phyloP scores from a whole-genome alignment of 2,329 filamentous ascomycete species.

The Elsinoe necatrix region DNA sequence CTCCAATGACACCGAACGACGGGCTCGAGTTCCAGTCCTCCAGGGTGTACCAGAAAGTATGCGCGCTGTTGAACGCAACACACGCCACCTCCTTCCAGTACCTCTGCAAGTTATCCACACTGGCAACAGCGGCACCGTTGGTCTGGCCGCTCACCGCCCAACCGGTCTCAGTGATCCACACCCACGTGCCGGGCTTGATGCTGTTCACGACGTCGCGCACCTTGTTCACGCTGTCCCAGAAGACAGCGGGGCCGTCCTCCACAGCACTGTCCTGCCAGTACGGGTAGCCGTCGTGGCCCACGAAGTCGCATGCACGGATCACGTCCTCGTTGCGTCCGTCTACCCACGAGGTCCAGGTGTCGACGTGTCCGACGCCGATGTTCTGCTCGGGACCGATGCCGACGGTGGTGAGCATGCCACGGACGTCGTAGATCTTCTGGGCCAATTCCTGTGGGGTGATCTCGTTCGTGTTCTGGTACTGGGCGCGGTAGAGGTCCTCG shows the following conservation, averaged over 20 bases:
- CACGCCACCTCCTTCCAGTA: conserved; percentile 59
- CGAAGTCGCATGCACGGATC: conserved; percentile 54
- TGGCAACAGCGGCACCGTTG: conserved; percentile 49
- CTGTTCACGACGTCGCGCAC: conserved; percentile 38
- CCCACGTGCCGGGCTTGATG: conserved; percentile 28
- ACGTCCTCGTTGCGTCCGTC: conserved; percentile 52
- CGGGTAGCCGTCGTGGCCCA: conserved; percentile 58
- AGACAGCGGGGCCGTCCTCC: conserved; percentile 47
- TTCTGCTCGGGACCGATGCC: conserved; percentile 6
- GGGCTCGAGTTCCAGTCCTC: conserved; percentile 33
- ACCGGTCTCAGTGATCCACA: conserved; percentile 47
- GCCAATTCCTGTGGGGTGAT: neutral
- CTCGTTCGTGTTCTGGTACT: conserved; percentile 29
- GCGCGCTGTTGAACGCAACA: conserved; percentile 45
- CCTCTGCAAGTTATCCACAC: conserved; percentile 50
- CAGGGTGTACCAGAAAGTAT: conserved; percentile 51
- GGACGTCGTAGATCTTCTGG: conserved; percentile 6
- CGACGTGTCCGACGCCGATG: conserved; percentile 51
- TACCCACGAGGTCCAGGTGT: conserved; percentile 54
- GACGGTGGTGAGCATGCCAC: conserved; percentile 1
- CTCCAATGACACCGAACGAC: conserved; percentile 34
- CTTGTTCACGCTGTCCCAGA: conserved; percentile 36
- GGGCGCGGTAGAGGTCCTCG: conserved; percentile 64
- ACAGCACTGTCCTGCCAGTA: conserved; percentile 57
- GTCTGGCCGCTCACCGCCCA: conserved; percentile 52